Evolutionary conservation across 495 filamentous ascomycete genomes (phyloP).

Genomic region (Niebla homalea): DNA sequence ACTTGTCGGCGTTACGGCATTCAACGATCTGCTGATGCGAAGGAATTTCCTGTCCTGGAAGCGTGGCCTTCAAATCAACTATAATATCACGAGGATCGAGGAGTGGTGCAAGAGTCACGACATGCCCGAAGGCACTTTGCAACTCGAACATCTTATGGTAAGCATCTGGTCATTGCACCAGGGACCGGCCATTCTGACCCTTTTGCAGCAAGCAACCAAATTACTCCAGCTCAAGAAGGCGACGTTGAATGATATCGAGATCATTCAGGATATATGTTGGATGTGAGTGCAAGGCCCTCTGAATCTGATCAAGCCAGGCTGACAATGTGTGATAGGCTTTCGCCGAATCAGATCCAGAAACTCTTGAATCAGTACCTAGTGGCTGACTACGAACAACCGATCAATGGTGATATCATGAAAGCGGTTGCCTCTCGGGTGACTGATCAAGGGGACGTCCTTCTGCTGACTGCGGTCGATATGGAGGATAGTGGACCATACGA

Average conservation of each 20-base stretch:
- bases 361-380: constrained; percentile 97
- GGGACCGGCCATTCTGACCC: constrained; percentile 18
- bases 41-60: constrained; percentile 99
- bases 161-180: constrained; percentile 9
- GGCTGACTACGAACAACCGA: constrained; percentile 97
- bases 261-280: constrained; percentile 99
- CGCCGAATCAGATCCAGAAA: constrained; percentile 98
- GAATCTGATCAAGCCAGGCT: not conserved
- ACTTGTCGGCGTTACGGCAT: constrained; percentile 93
- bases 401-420: constrained; percentile 99
- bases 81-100: constrained; percentile 98
- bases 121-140: constrained; percentile 95
- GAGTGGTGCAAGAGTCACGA: constrained; percentile 99
- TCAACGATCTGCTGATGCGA: constrained; percentile 96
- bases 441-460: constrained; percentile 93
- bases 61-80: constrained; percentile 97
- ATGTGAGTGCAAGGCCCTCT: constrained; percentile 49
- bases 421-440: constrained; percentile 93
- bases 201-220: constrained; percentile 82
- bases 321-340: constrained; percentile 47
- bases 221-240: constrained; percentile 98
- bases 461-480: constrained; percentile 92
- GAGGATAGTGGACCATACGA: constrained; percentile 99
- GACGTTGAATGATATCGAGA: constrained; percentile 97
- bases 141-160: constrained; percentile 97